Conservation (phyloP, 176 grass and related monocot genomes). For the Oryza punctata region DNA sequence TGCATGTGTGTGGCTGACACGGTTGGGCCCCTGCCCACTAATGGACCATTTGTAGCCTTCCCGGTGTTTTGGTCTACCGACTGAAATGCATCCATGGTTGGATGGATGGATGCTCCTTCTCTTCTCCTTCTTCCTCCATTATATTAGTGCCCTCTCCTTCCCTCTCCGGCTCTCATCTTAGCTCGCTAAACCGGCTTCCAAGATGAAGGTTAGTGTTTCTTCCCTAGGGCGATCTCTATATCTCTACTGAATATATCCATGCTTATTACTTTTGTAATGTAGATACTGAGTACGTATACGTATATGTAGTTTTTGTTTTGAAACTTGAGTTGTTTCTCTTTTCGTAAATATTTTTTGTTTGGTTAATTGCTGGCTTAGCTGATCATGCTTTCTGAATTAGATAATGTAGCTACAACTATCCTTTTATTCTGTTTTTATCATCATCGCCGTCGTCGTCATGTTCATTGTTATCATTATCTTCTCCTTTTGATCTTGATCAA, state of each 20-base stretch:
- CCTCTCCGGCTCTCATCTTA: constrained; percentile 29
- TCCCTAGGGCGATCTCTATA: no score
- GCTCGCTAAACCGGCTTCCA: constrained; percentile 21
- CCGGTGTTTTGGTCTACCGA: constrained; percentile 67
- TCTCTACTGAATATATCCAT: neutral
- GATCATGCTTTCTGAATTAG: neutral
- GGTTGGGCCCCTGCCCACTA: constrained; percentile 28
- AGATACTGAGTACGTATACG: neutral
- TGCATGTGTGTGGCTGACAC: neutral
- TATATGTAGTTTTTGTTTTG: neutral
- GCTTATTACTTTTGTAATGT: neutral
- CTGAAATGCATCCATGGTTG: neutral
- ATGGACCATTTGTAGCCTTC: constrained; percentile 70
- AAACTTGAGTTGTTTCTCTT: neutral
- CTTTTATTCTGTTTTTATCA: neutral
- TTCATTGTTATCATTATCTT: neutral
- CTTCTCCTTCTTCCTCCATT: constrained; percentile 32
- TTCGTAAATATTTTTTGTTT: neutral
- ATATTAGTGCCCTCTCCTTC: constrained; percentile 51
- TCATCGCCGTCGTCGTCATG: neutral
- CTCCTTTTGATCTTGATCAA: neutral
- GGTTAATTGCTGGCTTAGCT: neutral
- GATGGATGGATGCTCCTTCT: neutral
- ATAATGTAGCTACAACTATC: neutral
- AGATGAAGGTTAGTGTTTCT: constrained; percentile 67